Evolutionary conservation across 345 rosid genomes (phyloP), one percentile per base, ranked within the genome.

Genomic region (Mangifera indica): DNA sequence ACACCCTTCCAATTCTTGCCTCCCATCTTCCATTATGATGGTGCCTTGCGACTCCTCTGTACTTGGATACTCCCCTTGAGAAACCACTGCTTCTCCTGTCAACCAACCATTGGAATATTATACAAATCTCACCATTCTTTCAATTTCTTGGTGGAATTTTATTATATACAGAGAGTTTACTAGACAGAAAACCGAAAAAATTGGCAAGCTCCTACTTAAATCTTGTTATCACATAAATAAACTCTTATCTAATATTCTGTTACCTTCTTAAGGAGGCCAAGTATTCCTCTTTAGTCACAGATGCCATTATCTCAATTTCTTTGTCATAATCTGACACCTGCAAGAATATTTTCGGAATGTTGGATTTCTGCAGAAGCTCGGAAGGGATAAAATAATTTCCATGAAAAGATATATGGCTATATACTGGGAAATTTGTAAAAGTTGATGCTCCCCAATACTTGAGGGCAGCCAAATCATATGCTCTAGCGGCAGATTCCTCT

Each of bases 21-120:
- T 90, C 96, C 96, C 96, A 90, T 76, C 96, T 82, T 44, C 96
- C 93, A 79, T 90, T 87, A 34, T 90, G 96, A 57, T 90, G 90
- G 74, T 88, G 93, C 81, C 80, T 83, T 66, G 86, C 86, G 62
- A 80, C 86, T 69, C 86, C 86, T 67, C 86, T 80, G 45, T 80
- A 83, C 69, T 67, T 83, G 53, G 86, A 80, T 20, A 78, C 78
- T 11, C 84, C 86, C 70, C 86, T 75, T 11, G 86, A 80, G 76
- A 80, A 83, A 56, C 86, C 86, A 71, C 81, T 80, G 78, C 84
- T 83, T 73, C 82, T 76, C 71, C 86, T 80, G 48, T 25, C 18
- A 51, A 60, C 34, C 20, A 62, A 51, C 53, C 72, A 42, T 8
- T n/a, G n/a, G n/a, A n/a, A n/a, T n/a, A n/a, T n/a, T n/a, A n/a